These are phyloP conservation scores for Avena eriantha DNA, from an alignment of 176 grass and related monocot genomes.

Conservation along the genomic window DNA sequence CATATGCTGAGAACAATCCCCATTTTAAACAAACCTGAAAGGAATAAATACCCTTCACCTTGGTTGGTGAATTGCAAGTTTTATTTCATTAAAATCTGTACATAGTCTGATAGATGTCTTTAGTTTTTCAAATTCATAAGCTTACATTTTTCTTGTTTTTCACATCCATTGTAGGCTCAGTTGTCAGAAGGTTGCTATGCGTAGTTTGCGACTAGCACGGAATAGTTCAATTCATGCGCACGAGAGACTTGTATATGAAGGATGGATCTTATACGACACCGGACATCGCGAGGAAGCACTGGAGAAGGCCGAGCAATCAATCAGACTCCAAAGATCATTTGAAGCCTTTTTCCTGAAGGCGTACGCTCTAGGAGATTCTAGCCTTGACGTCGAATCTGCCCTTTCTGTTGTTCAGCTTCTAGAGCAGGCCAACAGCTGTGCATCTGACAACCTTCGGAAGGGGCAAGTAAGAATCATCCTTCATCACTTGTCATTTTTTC, in stretches of 20 bases:
- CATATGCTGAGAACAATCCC: background rate
- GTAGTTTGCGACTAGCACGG: conserved; percentile 71
- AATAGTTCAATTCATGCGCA: conserved; percentile 71
- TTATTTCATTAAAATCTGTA: too few species aligned
- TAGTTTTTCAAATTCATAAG: background rate
- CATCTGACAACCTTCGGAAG: conserved; percentile 96
- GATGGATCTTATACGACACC: conserved; percentile 94
- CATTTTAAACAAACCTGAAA: too few species aligned
- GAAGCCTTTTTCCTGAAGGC: conserved; percentile 97
- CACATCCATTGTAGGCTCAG: conserved; percentile 62
- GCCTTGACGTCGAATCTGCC: conserved; percentile 64
- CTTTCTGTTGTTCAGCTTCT: conserved; percentile 82
- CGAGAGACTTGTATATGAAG: conserved; percentile 94
- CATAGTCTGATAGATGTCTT: background rate
- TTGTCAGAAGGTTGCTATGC: conserved; percentile 91
- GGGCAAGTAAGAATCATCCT: conserved; percentile 68
- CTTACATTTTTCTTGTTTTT: background rate
- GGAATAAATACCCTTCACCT: too few species aligned
- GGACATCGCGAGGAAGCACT: conserved; percentile 89
- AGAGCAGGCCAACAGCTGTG: conserved; percentile 83
- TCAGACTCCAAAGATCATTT: conserved; percentile 79
- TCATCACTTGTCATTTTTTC: background rate
- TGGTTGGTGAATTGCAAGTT: too few species aligned
- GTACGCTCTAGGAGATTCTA: conserved; percentile 84
- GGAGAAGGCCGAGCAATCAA: conserved; percentile 82